Conservation (phyloP, 2,329 filamentous ascomycete species). For the Pseudogymnoascus sp. region DNA sequence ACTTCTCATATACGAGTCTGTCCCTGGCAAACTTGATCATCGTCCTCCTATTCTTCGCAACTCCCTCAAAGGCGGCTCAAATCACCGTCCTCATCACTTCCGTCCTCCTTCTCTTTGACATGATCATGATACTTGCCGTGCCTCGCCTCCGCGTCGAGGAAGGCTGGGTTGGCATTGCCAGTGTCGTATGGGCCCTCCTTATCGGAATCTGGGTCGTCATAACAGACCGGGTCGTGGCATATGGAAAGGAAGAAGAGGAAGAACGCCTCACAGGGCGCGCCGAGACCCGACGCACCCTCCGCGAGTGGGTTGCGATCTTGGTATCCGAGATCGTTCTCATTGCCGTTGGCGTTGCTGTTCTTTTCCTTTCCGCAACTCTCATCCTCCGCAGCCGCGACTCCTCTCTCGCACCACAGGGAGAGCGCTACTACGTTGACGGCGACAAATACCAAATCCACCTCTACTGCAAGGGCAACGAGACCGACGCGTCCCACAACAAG, state of each 20-base stretch:
- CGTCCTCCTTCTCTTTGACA: slow-evolving; percentile 60
- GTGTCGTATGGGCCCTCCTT: slow-evolving; percentile 72
- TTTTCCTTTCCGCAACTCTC: slow-evolving; percentile 73
- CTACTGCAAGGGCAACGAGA: slow-evolving; percentile 70
- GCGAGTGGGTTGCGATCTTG: slow-evolving; percentile 78
- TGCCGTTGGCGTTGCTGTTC: slow-evolving; percentile 56
- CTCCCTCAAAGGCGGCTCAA: slow-evolving; percentile 72
- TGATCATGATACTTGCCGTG: slow-evolving; percentile 72
- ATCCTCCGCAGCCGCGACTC: slow-evolving; percentile 74
- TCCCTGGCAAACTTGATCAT: slow-evolving; percentile 68
- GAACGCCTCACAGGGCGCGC: slow-evolving; percentile 82
- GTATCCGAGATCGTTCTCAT: slow-evolving; percentile 63
- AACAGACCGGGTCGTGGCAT: slow-evolving; percentile 74
- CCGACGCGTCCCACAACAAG: slow-evolving; percentile 43
- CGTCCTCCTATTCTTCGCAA: slow-evolving; percentile 76
- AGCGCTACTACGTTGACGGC: slow-evolving; percentile 71
- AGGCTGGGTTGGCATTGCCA: slow-evolving; percentile 82
- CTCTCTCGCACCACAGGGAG: slow-evolving; percentile 62
- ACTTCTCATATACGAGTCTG: slow-evolving; percentile 75
- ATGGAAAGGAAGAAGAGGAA: slow-evolving; percentile 90
- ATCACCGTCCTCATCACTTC: slow-evolving; percentile 63
- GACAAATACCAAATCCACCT: slow-evolving; percentile 82
- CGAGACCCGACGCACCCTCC: slow-evolving; percentile 72
- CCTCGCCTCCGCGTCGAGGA: slow-evolving; percentile 71
- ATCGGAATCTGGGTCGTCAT: slow-evolving; percentile 72